Evolutionary conservation across 225 moss, liverwort and hornwort genomes (phyloP).

Genomic region (Straminergon stramineum): DNA sequence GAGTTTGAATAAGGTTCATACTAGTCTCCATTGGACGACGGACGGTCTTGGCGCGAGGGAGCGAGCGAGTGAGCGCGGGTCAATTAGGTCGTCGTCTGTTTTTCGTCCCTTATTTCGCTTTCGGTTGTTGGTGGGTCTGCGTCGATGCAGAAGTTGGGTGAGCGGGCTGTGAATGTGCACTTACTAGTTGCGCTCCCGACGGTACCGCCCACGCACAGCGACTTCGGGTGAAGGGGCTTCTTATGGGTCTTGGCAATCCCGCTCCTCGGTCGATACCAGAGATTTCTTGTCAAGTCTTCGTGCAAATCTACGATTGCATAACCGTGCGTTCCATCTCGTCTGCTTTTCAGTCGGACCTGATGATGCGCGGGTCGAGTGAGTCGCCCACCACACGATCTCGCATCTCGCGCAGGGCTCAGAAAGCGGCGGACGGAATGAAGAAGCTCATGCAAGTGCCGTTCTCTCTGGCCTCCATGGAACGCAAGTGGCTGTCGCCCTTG

Average conservation of each 20-base stretch:
- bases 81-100: background rate
- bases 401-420: constrained; percentile 20
- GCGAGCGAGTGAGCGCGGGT: background rate
- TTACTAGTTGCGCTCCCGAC: background rate
- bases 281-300: background rate
- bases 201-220: constrained; percentile 12
- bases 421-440: constrained; percentile 59
- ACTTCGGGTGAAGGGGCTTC: constrained; percentile 2
- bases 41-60: background rate
- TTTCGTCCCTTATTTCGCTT: background rate
- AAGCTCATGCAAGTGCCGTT: constrained; percentile 65
- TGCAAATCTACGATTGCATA: background rate
- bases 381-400: constrained; percentile 29
- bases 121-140: background rate
- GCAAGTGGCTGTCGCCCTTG: constrained; percentile 79
- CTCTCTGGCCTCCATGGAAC: constrained; percentile 58
- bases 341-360: background rate
- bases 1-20: background rate
- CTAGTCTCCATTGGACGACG: background rate
- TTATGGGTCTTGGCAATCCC: background rate
- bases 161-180: background rate
- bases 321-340: background rate
- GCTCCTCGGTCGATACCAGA: background rate
- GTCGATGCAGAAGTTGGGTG: constrained; percentile 24
- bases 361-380: constrained; percentile 19